A percentile compares a stretch with the other conserved stretches of the same genome.
Evolutionary conservation across 768 basidiomycete species (phyloP).

Genomic region (Suillus lakei): DNA sequence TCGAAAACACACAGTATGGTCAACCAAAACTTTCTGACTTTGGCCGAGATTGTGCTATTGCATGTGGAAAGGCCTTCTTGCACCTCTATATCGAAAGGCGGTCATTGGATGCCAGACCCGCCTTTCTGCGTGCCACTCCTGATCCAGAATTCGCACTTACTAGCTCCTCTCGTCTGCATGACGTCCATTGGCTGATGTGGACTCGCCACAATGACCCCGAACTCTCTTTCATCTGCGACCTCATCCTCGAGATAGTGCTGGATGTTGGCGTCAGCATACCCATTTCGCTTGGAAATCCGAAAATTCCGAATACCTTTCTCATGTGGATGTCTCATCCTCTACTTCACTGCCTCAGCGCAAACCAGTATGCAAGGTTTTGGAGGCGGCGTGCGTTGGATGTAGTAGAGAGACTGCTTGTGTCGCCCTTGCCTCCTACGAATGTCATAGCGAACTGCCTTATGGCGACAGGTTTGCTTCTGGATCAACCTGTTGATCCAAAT

Average conservation of each 20-base stretch:
- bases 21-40: neutral
- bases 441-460: constrained; percentile 14
- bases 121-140: neutral
- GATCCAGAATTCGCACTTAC: constrained; percentile 1
- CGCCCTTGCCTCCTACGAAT: constrained; percentile 10
- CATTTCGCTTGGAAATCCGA: constrained; percentile 4
- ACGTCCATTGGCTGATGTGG: constrained; percentile 9
- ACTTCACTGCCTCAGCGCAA: constrained; percentile 9
- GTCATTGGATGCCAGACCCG: constrained; percentile 7
- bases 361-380: constrained; percentile 3
- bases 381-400: constrained; percentile 11
- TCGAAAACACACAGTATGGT: constrained; percentile 10
- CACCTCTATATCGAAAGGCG: constrained; percentile 8
- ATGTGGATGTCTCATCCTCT: constrained; percentile 14
- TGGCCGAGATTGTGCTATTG: constrained; percentile 8
- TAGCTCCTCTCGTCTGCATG: constrained; percentile 7
- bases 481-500: constrained; percentile 8
- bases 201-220: constrained; percentile 9
- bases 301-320: constrained; percentile 12
- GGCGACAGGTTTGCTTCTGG: constrained; percentile 11
- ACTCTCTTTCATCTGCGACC: constrained; percentile 10
- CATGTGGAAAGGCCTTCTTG: constrained; percentile 14
- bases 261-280: constrained; percentile 8
- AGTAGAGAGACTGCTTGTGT: constrained; percentile 5
- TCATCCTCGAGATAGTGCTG: constrained; percentile 1